A percentile compares a stretch with the other conserved stretches of the same genome.
Conservation (phyloP, 345 rosid genomes). For the Moringa oleifera region DNA sequence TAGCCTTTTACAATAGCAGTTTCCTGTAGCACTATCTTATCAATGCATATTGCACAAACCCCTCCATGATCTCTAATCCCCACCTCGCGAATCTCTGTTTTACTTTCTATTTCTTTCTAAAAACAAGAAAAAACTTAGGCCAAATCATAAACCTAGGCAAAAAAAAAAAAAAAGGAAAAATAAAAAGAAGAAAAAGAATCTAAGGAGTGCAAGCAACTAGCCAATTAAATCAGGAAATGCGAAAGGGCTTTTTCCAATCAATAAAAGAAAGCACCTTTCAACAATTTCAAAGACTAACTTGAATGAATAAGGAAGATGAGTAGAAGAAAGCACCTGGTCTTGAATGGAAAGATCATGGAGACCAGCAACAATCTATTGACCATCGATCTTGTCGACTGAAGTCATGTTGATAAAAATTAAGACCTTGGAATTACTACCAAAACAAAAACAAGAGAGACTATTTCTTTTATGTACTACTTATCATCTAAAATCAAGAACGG, state of each 20-base stretch:
- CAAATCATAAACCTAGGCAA: not conserved
- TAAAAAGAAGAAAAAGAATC: too few relatives aligned
- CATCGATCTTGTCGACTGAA: slow-evolving; percentile 26
- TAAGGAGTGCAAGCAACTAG: not conserved
- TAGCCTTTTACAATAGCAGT: slow-evolving; percentile 91
- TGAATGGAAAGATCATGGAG: slow-evolving; percentile 15
- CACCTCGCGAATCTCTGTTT: slow-evolving; percentile 21
- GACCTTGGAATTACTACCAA: not conserved
- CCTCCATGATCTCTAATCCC: slow-evolving; percentile 65
- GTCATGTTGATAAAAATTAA: slow-evolving; percentile 20
- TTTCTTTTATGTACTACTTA: too few relatives aligned
- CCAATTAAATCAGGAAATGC: too few relatives aligned
- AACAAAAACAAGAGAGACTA: not conserved
- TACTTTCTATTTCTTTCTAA: slow-evolving; percentile 39
- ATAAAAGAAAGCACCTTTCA: not conserved
- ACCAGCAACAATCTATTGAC: slow-evolving; percentile 16
- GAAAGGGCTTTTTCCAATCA: too few relatives aligned
- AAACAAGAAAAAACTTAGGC: slow-evolving; percentile 9
- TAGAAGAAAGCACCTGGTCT: slow-evolving; percentile 23
- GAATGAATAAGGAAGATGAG: slow-evolving; percentile 3
- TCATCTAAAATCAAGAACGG: not conserved
- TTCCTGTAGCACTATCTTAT: slow-evolving; percentile 75
- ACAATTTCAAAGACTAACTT: too few relatives aligned
- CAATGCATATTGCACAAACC: slow-evolving; percentile 80
- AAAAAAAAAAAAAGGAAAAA: not conserved